These are phyloP conservation scores for Phytophthora tentaculata DNA, from an alignment of 352 stramenopile species.

Conservation along the genomic window DNA sequence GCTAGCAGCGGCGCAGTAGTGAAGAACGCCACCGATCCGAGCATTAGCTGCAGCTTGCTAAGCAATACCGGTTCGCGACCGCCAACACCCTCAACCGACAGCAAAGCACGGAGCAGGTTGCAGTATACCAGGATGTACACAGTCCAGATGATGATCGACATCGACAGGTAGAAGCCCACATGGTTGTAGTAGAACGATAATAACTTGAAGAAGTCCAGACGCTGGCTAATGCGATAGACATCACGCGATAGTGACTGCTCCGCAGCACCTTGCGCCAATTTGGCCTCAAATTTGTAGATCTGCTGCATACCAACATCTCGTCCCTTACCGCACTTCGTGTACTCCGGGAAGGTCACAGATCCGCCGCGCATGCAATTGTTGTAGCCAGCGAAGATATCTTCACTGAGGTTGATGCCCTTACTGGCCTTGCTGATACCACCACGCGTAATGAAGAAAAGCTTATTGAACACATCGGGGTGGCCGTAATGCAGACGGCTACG, in stretches of 20 bases:
- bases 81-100: slow-evolving; percentile 92
- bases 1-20: slow-evolving; percentile 97
- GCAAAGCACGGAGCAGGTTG: slow-evolving; percentile 94
- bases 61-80: slow-evolving; percentile 93
- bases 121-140: slow-evolving; percentile 98
- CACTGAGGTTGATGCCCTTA: slow-evolving; percentile 99
- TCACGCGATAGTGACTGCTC: slow-evolving; percentile 99
- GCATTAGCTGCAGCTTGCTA: slow-evolving; percentile 96
- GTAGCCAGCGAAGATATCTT: slow-evolving; percentile 99
- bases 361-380: slow-evolving; percentile 98
- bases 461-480: slow-evolving; percentile 99
- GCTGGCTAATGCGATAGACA: slow-evolving; percentile 97
- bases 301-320: slow-evolving; percentile 99
- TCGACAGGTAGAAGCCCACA: slow-evolving; percentile 98
- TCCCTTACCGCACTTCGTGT: slow-evolving; percentile 98
- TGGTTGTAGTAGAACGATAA: slow-evolving; percentile 99
- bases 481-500: slow-evolving; percentile 98
- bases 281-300: slow-evolving; percentile 99
- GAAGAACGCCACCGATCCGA: slow-evolving; percentile 96
- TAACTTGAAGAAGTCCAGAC: slow-evolving; percentile 98
- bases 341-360: slow-evolving; percentile 98
- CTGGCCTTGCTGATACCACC: slow-evolving; percentile 99
- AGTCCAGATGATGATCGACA: slow-evolving; percentile 97
- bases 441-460: slow-evolving; percentile 99
- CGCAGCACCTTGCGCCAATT: slow-evolving; percentile 96